Percentiles rank a stretch among this genome's conserved stretches.
Conservation (phyloP, 768 basidiomycete species). For the Lactifluus hygrophoroides region DNA sequence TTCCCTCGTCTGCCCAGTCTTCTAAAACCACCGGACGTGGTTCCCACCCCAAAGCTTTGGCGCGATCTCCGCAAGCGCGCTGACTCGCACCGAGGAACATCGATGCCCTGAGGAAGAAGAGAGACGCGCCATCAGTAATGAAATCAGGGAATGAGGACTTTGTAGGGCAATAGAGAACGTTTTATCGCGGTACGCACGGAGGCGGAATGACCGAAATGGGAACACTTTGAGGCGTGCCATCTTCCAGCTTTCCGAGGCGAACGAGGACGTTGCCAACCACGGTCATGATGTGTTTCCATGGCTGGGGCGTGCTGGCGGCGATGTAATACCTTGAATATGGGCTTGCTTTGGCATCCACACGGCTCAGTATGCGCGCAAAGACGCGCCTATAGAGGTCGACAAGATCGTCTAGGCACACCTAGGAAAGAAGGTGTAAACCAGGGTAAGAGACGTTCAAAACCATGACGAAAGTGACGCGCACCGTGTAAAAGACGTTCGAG, state of each 20-base stretch:
- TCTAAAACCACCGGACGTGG: too few relatives aligned
- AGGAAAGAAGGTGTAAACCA: background rate
- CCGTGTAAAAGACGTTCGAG: conserved; percentile 8
- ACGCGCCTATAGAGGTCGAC: conserved; percentile 4
- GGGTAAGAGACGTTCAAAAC: background rate
- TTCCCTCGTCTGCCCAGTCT: too few relatives aligned
- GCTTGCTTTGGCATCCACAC: background rate
- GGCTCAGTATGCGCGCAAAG: conserved; percentile 1
- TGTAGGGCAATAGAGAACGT: background rate
- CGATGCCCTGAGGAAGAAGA: background rate
- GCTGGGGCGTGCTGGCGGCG: background rate
- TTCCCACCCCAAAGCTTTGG: too few relatives aligned
- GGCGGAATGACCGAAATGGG: background rate
- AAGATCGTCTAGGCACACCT: conserved; percentile 9
- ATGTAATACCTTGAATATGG: conserved; percentile 16
- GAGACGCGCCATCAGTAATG: background rate
- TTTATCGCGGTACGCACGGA: background rate
- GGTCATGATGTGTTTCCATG: conserved; percentile 6
- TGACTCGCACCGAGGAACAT: conserved; percentile 2
- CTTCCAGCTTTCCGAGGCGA: background rate
- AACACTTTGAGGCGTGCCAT: conserved; percentile 4
- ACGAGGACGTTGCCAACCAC: background rate
- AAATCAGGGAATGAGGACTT: too few relatives aligned
- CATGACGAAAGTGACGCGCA: background rate
- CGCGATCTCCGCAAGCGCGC: background rate